Evolutionary conservation across 2,329 filamentous ascomycete species (phyloP).

Genomic region (Raffaelea deltoideospora): DNA sequence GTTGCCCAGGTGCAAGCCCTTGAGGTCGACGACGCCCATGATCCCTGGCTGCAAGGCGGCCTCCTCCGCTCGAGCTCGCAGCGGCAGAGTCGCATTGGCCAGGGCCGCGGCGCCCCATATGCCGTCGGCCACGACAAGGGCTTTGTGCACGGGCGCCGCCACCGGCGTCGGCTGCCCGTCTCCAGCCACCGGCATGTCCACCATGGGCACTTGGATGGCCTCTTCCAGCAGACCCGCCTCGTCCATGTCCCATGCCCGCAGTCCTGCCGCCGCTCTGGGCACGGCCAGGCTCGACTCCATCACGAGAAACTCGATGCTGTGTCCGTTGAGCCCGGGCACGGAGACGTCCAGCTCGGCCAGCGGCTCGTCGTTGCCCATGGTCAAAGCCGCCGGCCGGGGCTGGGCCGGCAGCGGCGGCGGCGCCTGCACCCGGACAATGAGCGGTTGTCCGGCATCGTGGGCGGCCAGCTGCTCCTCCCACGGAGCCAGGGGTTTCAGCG

Average conservation of each 20-base stretch:
- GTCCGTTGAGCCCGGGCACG: conserved; percentile 42
- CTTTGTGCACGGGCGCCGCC: conserved; percentile 71
- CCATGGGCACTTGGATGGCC: conserved; percentile 56
- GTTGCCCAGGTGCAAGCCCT: too few species aligned
- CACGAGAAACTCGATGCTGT: conserved; percentile 50
- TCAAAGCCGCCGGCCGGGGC: not conserved
- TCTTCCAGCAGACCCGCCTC: conserved; percentile 37
- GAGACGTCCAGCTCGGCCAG: conserved; percentile 47
- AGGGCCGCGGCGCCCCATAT: conserved; percentile 49
- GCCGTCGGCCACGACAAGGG: conserved; percentile 59
- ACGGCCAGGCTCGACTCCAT: conserved; percentile 25
- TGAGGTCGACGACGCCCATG: conserved; percentile 40
- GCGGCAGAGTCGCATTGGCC: conserved; percentile 25
- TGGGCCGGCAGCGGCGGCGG: too few species aligned
- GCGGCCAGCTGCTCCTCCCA: conserved; percentile 52
- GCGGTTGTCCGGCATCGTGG: conserved; percentile 35
- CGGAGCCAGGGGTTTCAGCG: conserved; percentile 41
- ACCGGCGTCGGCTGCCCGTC: conserved; percentile 51
- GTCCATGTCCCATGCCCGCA: too few species aligned
- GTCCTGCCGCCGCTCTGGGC: conserved; percentile 27
- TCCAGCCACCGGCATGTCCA: conserved; percentile 52
- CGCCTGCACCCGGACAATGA: conserved; percentile 52
- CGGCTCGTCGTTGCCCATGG: conserved; percentile 22
- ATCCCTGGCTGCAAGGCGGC: too few species aligned
- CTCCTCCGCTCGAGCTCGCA: conserved; percentile 21